Conservation (phyloP, 176 grass and related monocot genomes). For the Avena insularis region DNA sequence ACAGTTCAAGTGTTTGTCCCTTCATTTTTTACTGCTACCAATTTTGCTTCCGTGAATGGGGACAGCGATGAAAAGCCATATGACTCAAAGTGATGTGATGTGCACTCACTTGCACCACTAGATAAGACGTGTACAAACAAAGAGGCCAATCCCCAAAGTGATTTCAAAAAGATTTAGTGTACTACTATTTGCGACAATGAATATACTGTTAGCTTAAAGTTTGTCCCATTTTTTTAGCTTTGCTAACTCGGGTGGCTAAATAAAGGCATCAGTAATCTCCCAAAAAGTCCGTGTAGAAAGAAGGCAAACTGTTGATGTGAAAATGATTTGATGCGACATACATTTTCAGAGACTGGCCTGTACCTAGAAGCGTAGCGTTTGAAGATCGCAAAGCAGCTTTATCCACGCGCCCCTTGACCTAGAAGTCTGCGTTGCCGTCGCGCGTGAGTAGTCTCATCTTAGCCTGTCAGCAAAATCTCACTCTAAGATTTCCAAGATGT, state of each 20-base stretch:
- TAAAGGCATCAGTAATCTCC: background rate
- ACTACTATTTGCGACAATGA: background rate
- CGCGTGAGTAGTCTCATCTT: background rate
- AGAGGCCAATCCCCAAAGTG: background rate
- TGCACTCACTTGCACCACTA: background rate
- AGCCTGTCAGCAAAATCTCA: background rate
- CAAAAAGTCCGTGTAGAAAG: slow-evolving; percentile 3
- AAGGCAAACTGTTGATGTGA: slow-evolving; percentile 42
- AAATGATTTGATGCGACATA: slow-evolving; percentile 50
- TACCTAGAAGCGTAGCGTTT: slow-evolving; percentile 2
- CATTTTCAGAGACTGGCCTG: slow-evolving; percentile 2
- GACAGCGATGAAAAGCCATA: background rate
- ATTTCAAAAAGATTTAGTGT: background rate
- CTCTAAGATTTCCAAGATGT: background rate
- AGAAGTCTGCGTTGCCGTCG: background rate
- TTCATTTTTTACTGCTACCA: background rate
- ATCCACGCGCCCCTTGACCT: slow-evolving; percentile 50
- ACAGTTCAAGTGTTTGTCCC: background rate
- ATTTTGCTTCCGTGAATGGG: background rate
- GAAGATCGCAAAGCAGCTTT: slow-evolving; percentile 52
- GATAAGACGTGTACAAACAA: background rate
- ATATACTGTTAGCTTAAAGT: too few species aligned
- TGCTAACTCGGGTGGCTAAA: background rate
- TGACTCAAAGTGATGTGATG: slow-evolving; percentile 39
- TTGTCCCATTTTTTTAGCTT: background rate